phyloP scores from a whole-genome alignment of 495 filamentous ascomycete species.

The Thermothielavioides terrestris region DNA sequence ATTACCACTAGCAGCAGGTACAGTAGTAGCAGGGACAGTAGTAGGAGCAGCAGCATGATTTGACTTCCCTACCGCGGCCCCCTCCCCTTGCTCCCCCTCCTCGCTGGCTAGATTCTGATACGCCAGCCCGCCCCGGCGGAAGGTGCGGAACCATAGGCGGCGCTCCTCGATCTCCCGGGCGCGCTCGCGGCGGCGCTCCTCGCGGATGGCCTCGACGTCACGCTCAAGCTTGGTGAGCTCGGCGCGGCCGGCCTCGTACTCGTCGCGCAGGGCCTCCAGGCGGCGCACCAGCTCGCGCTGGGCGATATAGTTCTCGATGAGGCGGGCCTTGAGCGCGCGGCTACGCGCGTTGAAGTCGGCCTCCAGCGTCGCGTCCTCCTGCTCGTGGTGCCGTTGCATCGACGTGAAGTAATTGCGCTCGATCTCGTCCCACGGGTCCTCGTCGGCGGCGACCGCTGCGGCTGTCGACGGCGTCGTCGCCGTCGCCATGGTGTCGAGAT shows the following conservation, averaged over 20 bases:
- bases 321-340: neutral
- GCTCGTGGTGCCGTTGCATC: slow-evolving; percentile 3
- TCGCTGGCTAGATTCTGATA: neutral
- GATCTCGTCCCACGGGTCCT: slow-evolving; percentile 20
- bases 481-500: neutral
- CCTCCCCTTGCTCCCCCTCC: neutral
- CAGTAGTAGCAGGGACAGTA: too few species aligned
- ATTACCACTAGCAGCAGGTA: too few species aligned
- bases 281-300: slow-evolving; percentile 5
- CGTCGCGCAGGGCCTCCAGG: neutral
- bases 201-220: neutral
- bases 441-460: neutral
- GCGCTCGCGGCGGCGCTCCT: neutral
- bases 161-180: slow-evolving; percentile 9
- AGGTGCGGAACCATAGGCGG: slow-evolving; percentile 5
- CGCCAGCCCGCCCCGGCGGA: slow-evolving; percentile 1
- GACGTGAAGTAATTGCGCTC: slow-evolving; percentile 22
- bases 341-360: neutral
- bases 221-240: neutral
- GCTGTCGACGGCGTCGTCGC: neutral
- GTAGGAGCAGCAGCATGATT: too few species aligned
- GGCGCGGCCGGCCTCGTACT: neutral
- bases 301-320: slow-evolving; percentile 5
- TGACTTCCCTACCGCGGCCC: neutral
- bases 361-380: slow-evolving; percentile 14